Base-by-base conservation (phyloP, 495 filamentous ascomycete genomes). In the Aspergillus saccharolyticus region DNA sequence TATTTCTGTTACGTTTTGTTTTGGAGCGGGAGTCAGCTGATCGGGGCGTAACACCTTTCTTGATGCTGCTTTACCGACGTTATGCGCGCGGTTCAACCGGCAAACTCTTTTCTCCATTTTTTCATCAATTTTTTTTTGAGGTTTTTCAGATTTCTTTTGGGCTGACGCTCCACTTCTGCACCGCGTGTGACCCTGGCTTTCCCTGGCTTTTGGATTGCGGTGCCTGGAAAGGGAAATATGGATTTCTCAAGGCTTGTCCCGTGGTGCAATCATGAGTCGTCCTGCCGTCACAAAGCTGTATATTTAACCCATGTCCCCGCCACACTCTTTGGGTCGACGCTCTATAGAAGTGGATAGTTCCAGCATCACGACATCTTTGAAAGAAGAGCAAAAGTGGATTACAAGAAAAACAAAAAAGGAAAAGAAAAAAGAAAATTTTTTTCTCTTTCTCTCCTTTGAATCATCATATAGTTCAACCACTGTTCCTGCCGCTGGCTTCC, bases 1-100 rank as follows among this genome's bases (percentile, higher is more conserved):
- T 56, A 60, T 76, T 76, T 74, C 68, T 73, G 61, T 76, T 76
- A 75, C 74, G 73, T 76, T 62, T 67, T 52, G 59, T 56, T 57
- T 60, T 61, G 55, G 56, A 58, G 19, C 54, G 59, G 49, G 52
- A 39, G 68, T 70, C 70, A 73, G 65, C 68, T 70, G 70, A 73
- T 65, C 55, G 19, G 39, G 54, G 8, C 14, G 20, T 1, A n/a
- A 17, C 59, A 51, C 49, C 33, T 54, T 30, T 8, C 47, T 22
- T 12, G 33, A 6, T 25, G 56, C 55, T 28, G 62, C 58, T 45
- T 50, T 58, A 50, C 33, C 33, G 33, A 4, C 9, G 25, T 53
- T 33, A 28, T 53, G 24, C 33, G 33, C 33, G 33, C 33, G 33
- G 33, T 39, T 39, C 33, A 39, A 12, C 33, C 33, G 33, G 33